Conservation (phyloP, 371 early-diverging fungal genomes). For the Chytridium lagenaria region DNA sequence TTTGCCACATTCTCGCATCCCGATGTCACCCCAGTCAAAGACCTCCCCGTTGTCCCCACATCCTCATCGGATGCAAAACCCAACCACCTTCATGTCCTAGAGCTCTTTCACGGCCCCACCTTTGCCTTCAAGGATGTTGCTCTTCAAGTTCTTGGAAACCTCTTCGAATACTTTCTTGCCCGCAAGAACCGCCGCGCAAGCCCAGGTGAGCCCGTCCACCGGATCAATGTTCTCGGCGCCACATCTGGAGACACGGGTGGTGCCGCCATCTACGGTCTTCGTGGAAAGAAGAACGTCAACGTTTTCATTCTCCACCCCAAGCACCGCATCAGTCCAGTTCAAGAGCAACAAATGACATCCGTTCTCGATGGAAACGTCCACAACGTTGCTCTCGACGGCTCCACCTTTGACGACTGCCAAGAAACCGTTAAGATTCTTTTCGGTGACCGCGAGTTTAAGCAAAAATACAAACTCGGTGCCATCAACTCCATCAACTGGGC, state of each 20-base stretch:
- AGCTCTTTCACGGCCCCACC: constrained; percentile 97
- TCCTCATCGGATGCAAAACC: constrained; percentile 32
- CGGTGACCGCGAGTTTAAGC: constrained; percentile 76
- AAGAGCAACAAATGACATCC: constrained; percentile 97
- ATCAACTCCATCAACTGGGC: constrained; percentile 99
- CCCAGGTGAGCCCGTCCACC: constrained; percentile 54
- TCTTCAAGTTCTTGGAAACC: constrained; percentile 93
- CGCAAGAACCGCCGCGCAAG: constrained; percentile 65
- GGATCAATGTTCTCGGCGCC: constrained; percentile 93
- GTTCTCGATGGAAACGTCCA: constrained; percentile 92
- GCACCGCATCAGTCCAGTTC: constrained; percentile 89
- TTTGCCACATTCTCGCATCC: constrained; percentile 81
- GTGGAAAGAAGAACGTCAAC: constrained; percentile 88
- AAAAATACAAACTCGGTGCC: constrained; percentile 84
- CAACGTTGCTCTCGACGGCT: constrained; percentile 86
- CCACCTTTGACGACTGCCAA: constrained; percentile 96
- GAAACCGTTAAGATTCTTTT: constrained; percentile 94
- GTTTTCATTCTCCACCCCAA: constrained; percentile 93
- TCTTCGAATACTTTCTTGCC: constrained; percentile 95
- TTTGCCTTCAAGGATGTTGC: constrained; percentile 99
- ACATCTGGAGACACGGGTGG: constrained; percentile 98
- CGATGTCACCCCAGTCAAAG: constrained; percentile 81
- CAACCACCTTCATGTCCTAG: constrained; percentile 71
- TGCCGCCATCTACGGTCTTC: constrained; percentile 97
- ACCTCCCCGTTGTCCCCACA: constrained; percentile 52